Conservation (phyloP, 78 protist species). For the Goniomonas avonlea region DNA sequence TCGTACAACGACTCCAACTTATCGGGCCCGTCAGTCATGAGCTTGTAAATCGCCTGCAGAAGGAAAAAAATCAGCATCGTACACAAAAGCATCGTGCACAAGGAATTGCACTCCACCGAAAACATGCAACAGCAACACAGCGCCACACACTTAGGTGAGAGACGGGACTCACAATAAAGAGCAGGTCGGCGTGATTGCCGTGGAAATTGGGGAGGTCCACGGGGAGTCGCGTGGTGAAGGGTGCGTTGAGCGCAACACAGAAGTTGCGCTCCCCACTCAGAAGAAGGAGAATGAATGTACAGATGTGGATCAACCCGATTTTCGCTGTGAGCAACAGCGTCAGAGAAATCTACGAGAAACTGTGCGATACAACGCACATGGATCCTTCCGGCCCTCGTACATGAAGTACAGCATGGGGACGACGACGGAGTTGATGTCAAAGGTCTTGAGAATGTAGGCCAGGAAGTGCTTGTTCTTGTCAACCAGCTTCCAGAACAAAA, state of each 20-base stretch:
- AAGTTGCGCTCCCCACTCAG: slow-evolving; percentile 13
- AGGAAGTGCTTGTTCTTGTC: slow-evolving; percentile 10
- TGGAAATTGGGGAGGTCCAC: slow-evolving; percentile 8
- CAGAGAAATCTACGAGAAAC: no score
- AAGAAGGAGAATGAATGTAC: slow-evolving; percentile 18
- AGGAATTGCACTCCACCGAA: no score
- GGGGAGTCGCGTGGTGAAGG: slow-evolving; percentile 1
- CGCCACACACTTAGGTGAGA: no score
- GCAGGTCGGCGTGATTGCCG: slow-evolving; percentile 22
- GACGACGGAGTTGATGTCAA: slow-evolving; percentile 1
- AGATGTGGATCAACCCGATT: slow-evolving; percentile 14
- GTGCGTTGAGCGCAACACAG: slow-evolving; percentile 3
- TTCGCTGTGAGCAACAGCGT: no score
- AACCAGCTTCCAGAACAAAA: neutral
- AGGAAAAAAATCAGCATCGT: no score
- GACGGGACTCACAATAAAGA: slow-evolving; percentile 13
- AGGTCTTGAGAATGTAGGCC: neutral
- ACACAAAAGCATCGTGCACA: no score
- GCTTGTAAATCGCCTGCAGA: slow-evolving; percentile 15
- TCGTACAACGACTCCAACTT: slow-evolving; percentile 16
- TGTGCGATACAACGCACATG: no score
- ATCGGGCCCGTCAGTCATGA: slow-evolving; percentile 3
- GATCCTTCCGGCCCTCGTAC: neutral
- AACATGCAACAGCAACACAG: no score
- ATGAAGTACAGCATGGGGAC: slow-evolving; percentile 23